Base-by-base conservation (phyloP, 2,329 filamentous ascomycete species). In the Scedosporium boydii region DNA sequence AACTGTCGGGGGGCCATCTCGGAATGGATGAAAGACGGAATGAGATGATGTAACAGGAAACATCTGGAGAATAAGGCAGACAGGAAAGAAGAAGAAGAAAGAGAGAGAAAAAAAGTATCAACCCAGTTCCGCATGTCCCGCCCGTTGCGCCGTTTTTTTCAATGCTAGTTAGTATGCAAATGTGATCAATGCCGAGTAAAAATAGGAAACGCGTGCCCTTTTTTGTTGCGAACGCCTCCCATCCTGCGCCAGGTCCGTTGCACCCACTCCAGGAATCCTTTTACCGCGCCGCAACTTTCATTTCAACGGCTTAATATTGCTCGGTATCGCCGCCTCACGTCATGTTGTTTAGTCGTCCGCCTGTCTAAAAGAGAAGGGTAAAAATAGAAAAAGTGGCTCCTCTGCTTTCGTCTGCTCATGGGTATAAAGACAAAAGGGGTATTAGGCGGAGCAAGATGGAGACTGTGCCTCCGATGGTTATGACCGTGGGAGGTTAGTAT, bases 401-500 rank as follows among this genome's bases (percentile, higher is more conserved):
- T 38, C 34, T 38, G 34, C 10, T 38, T 2, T 38, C 34, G 34
- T 38, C 34, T 38, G 34, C 4, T 38, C 10, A 38, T 38, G 34
- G 4, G 34, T 38, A 38, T 3, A 38, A 38, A 38, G 10, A 6
- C 10, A 38, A 38, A 12, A 3, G 34, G 10, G 34, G 10, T 38
- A 38, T 38, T 38, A 38, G 34, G 34, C 9, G 34, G 34, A 38
- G 34, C 34, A 38, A 38, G 4, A 38, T 38, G 34, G 34, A 14
- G 34, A 38, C 34, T 38, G 34, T 38, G 34, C 34, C 34, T 4
- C 34, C 29, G 48, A 56, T 65, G 18, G 56, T 51, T 63, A 65
- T 66, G 46, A 34, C 29, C 14, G 5, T 23, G 41, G 16, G 18
- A 3, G 44, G 18, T 34, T 44, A 56, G 27, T 62, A 78, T 51